Evolutionary conservation across 345 rosid genomes (phyloP).

Genomic region (Gossypium longicalyx): DNA sequence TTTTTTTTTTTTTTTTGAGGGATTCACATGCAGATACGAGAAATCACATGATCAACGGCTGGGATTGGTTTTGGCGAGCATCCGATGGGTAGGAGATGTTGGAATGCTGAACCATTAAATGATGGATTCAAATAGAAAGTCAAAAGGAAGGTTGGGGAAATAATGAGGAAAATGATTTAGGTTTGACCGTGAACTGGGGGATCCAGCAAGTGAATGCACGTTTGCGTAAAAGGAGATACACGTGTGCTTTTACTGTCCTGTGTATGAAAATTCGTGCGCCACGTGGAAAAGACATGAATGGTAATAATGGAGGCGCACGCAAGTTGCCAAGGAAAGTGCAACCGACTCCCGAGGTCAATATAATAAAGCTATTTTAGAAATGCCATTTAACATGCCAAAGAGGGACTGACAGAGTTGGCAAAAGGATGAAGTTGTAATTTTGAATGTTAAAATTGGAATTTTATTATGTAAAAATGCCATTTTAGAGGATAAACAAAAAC

Average conservation of each 20-base stretch:
- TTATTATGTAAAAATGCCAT: too few relatives aligned
- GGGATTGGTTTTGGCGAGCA: not conserved
- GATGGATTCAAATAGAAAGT: not conserved
- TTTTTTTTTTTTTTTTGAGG: not conserved
- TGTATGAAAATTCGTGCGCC: conserved; percentile 37
- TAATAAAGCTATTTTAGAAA: not conserved
- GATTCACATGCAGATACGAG: conserved; percentile 8
- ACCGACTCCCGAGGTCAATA: not conserved
- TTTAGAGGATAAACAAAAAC: too few relatives aligned
- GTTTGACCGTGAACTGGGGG: conserved; percentile 31
- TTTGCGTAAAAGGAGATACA: conserved; percentile 39
- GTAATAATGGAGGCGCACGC: conserved; percentile 11
- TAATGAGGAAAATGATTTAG: conserved; percentile 11
- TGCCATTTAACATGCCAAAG: too few relatives aligned
- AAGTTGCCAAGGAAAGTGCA: not conserved
- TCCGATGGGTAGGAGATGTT: not conserved
- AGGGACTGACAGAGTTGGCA: too few relatives aligned
- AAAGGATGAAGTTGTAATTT: too few relatives aligned
- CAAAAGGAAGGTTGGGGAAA: not conserved
- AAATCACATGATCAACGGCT: not conserved
- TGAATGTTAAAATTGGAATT: too few relatives aligned
- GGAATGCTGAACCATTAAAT: not conserved
- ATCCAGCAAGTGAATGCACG: conserved; percentile 46
- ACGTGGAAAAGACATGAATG: conserved; percentile 49
- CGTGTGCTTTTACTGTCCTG: conserved; percentile 61